Evolutionary conservation across 2,329 filamentous ascomycete species (phyloP).

Genomic region (Paecilomyces variotii): DNA sequence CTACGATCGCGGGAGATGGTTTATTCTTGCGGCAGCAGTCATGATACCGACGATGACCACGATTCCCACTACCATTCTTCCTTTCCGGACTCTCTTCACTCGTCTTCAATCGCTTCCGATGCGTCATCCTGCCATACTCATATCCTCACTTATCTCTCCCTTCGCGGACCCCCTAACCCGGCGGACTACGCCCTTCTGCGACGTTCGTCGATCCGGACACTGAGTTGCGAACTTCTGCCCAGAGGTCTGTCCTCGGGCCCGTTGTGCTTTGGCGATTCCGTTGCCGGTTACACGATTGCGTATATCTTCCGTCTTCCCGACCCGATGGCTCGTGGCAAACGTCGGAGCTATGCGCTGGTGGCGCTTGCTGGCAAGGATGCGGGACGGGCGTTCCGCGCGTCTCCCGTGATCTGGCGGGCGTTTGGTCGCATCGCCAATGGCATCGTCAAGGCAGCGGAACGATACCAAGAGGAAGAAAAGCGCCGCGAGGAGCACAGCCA

Average conservation of each 20-base stretch:
- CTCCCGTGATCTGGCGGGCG: constrained; percentile 43
- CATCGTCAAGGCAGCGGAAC: constrained; percentile 41
- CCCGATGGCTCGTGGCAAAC: constrained; percentile 49
- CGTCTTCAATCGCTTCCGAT: constrained; percentile 36
- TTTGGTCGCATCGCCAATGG: constrained; percentile 48
- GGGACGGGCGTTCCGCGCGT: constrained; percentile 38
- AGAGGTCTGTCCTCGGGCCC: constrained; percentile 49
- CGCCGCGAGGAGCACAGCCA: constrained; percentile 31
- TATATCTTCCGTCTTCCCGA: constrained; percentile 53
- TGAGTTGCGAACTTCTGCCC: constrained; percentile 50
- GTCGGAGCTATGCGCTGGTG: constrained; percentile 50
- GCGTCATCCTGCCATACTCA: constrained; percentile 44
- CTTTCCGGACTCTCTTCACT: constrained; percentile 30
- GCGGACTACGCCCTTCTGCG: constrained; percentile 48
- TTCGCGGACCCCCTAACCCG: constrained; percentile 47
- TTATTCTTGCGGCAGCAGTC: constrained; percentile 40
- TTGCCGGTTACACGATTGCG: constrained; percentile 51
- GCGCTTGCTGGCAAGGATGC: constrained; percentile 49
- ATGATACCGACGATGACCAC: constrained; percentile 29
- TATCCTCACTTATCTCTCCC: constrained; percentile 51
- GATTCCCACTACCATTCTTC: constrained; percentile 30
- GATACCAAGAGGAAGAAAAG: constrained; percentile 38
- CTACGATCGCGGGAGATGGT: constrained; percentile 48
- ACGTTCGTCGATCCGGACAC: constrained; percentile 49
- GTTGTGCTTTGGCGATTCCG: constrained; percentile 50